Conservation (phyloP, 2,329 filamentous ascomycete species). For the Raffaelea deltoideospora region DNA sequence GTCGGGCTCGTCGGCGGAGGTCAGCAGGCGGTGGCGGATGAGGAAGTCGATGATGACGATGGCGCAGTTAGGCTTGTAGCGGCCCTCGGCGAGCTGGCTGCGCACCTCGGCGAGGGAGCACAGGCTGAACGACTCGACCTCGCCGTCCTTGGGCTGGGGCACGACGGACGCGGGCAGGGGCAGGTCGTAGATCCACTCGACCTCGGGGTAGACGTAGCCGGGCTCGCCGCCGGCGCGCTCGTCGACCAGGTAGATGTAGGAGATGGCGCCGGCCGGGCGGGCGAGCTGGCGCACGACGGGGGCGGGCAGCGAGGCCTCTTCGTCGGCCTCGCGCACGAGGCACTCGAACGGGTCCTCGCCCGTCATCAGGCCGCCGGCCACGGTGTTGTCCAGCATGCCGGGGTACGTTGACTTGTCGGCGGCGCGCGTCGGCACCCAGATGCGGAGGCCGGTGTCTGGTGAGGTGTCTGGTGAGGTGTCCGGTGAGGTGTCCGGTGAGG, state of each 20-base stretch:
- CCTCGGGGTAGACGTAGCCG: conserved; percentile 75
- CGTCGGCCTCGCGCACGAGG: conserved; percentile 69
- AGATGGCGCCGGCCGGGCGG: conserved; percentile 52
- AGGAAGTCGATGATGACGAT: conserved; percentile 81
- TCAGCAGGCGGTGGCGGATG: conserved; percentile 68
- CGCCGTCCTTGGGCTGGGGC: conserved; percentile 68
- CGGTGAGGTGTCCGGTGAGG: conserved; percentile 22
- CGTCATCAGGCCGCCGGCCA: conserved; percentile 68
- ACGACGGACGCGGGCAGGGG: conserved; percentile 43
- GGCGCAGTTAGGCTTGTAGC: conserved; percentile 90
- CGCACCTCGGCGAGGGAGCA: conserved; percentile 59
- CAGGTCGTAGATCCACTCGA: conserved; percentile 83
- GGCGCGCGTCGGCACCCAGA: conserved; percentile 76
- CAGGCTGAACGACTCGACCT: conserved; percentile 75
- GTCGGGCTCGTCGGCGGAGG: conserved; percentile 60
- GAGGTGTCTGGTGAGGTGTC: too few species aligned
- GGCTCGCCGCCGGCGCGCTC: conserved; percentile 63
- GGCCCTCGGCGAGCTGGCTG: conserved; percentile 50
- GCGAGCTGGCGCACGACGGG: conserved; percentile 47
- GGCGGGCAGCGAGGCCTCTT: conserved; percentile 73
- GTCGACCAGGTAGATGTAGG: conserved; percentile 74
- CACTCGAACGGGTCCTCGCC: conserved; percentile 70
- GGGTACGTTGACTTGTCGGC: conserved; percentile 73
- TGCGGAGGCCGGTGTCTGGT: conserved; percentile 47
- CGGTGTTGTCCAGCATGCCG: conserved; percentile 89